Evolutionary conservation across 345 rosid genomes (phyloP).

Genomic region (Populus alba): DNA sequence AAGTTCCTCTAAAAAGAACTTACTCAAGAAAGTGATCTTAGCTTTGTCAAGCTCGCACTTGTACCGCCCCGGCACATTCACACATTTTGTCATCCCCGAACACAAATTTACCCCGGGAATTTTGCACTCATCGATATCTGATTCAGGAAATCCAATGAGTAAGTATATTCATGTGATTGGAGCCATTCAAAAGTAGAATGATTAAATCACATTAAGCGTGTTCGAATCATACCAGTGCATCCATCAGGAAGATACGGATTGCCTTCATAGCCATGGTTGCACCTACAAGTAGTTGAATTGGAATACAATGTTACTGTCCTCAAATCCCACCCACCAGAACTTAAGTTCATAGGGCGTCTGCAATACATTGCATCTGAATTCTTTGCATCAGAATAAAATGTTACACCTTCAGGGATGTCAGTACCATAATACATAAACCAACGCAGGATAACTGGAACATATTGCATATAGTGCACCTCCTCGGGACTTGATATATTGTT

Average conservation of each 20-base stretch:
- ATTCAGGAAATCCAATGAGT: not conserved
- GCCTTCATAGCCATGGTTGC: not conserved
- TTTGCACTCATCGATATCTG: conserved; percentile 23
- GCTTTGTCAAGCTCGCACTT: not conserved
- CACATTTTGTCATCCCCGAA: not conserved
- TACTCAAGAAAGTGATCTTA: too few relatives aligned
- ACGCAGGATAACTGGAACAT: not conserved
- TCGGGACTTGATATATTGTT: not conserved
- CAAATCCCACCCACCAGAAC: too few relatives aligned
- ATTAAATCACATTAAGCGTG: too few relatives aligned
- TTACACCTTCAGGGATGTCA: too few relatives aligned
- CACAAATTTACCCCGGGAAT: not conserved
- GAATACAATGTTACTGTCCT: not conserved
- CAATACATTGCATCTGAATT: too few relatives aligned
- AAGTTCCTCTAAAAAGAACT: too few relatives aligned
- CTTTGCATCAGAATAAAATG: too few relatives aligned
- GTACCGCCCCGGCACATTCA: not conserved
- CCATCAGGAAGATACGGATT: conserved; percentile 16
- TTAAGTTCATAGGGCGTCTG: too few relatives aligned
- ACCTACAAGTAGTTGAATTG: not conserved
- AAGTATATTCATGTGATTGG: not conserved
- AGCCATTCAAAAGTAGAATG: not conserved
- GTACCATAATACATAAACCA: too few relatives aligned
- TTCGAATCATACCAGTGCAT: conserved; percentile 7
- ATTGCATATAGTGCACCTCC: not conserved